Evolutionary conservation across 2,329 filamentous ascomycete genomes (phyloP).

Genomic region (Zymoseptoria pseudotritici): DNA sequence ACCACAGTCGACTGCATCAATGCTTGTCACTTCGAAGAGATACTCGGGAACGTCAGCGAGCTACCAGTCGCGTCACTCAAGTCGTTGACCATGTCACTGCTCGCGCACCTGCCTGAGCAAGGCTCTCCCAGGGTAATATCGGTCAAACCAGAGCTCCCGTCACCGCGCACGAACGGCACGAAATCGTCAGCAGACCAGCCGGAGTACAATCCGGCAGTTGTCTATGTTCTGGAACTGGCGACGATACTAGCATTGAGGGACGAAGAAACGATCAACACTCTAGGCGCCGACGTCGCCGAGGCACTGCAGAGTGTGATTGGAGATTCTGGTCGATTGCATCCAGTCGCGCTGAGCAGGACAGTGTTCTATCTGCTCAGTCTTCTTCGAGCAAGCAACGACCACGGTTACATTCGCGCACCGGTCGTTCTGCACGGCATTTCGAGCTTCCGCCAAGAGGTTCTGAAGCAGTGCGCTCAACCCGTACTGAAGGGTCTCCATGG

Average conservation of each 20-base stretch:
- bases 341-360: slow-evolving; percentile 73
- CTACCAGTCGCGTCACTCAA: slow-evolving; percentile 54
- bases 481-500: slow-evolving; percentile 71
- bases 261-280: slow-evolving; percentile 58
- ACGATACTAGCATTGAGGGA: slow-evolving; percentile 76
- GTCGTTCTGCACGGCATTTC: slow-evolving; percentile 88
- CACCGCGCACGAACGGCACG: slow-evolving; percentile 53
- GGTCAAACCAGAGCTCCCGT: slow-evolving; percentile 77
- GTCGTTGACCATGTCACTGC: slow-evolving; percentile 62
- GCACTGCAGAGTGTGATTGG: slow-evolving; percentile 74
- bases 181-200: slow-evolving; percentile 50
- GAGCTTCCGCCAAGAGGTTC: slow-evolving; percentile 68
- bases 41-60: slow-evolving; percentile 73
- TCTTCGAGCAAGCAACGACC: slow-evolving; percentile 76
- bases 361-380: slow-evolving; percentile 81
- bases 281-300: slow-evolving; percentile 75
- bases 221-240: slow-evolving; percentile 86
- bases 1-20: slow-evolving; percentile 92
- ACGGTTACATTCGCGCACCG: slow-evolving; percentile 85
- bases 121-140: slow-evolving; percentile 72
- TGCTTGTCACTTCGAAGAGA: slow-evolving; percentile 73
- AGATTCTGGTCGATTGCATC: slow-evolving; percentile 70
- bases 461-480: slow-evolving; percentile 68
- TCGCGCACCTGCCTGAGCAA: slow-evolving; percentile 76
- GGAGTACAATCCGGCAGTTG: slow-evolving; percentile 74